Evolutionary conservation across 805 yeast genomes (phyloP), one percentile per base, ranked within the genome.

Genomic region (Yarrowia phangngaensis): DNA sequence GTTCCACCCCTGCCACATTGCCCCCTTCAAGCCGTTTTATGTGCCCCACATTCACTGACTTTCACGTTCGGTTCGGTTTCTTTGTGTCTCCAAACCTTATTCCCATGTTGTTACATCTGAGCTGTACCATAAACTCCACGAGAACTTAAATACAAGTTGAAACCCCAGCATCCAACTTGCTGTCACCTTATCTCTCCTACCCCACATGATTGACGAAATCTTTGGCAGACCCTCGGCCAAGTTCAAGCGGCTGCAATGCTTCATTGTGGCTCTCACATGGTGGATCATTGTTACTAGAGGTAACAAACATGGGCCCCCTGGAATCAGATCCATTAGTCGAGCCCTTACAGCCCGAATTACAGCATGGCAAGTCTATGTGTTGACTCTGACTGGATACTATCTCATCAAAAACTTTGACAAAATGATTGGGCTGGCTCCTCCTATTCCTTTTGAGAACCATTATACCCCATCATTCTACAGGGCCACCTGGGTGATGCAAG

Each of bases 291-390:
- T 61, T 11, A 28, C 53, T 12, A 35, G 54, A 16, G 63, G 64
- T 11, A 61, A 60, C 9, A 50, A 55, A 6, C 62, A 59, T 40
- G 63, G 64, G 1, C 64, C 64, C 4, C 50, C 52, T 4, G 36
- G 55, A 1, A 13, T 54, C 22, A 23, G 49, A 6, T 35, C 51
- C 6, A 16, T 57, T 14, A 54, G 58, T 52, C 51, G 29, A 14
- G 32, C 50, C 12, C 47, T 60, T 12, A 51, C 54, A n/a, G 27
- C 27, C 24, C 40, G 54, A 16, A 48, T 57, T 19, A 38, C 64
- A 9, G 59, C 63, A 13, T 61, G 64, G 64, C 64, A 60, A 47
- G 51, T 60, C 22, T 58, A 55, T 20, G 57, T 59, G 13, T 27
- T 60, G 23, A 56, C 64, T 4, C 48, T 60, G 53, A 58, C 63